Evolutionary conservation across 306 rosid genomes (phyloP), one percentile per base, ranked within the genome.

Genomic region (Gynostemma pentaphyllum): DNA sequence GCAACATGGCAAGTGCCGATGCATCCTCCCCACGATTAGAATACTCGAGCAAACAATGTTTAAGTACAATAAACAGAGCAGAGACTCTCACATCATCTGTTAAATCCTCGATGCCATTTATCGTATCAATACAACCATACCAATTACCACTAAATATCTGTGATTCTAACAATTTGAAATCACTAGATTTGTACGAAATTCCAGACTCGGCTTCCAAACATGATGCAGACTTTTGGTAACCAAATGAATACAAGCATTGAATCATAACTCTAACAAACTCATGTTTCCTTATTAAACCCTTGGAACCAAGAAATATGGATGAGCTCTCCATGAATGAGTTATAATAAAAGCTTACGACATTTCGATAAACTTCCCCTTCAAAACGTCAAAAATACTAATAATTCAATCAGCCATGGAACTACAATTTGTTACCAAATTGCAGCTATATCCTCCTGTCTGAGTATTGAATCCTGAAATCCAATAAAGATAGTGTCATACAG

Each of bases 141-240:
- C 89, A 91, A 70, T 85, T 74, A 21, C 95, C 96, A 23, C 68
- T 54, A 18, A 76, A 39, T 5, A 87, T 46, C 62, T 80, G 85
- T 3, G 92, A 72, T 71, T 88, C 88, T 44, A 88, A 76, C 71
- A 80, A 68, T 56, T 69, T 75, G 72, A 82, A 76, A 71, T 83
- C 89, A 0, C 46, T 4, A 23, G 88, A 85, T 65, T 82, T 78
- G 62, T 44, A 56, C 1, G 79, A 79, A 77, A 85, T 71, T 24
- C 88, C 94, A 49, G 98, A 91, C 75, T 91, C 96, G 3, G 37
- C 67, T 78, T 88, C 98, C 80, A 84, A 76, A 64, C 74, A 77
- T 8, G 81, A 76, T 0, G 98, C 98, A 10, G 96, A 77, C 16
- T 72, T 83, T 16, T 23, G 64, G 67, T 79, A 88, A 32, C 95